A percentile compares a stretch with the other conserved stretches of the same genome.
These are phyloP conservation scores for Silene vulgaris DNA, from an alignment of 179 eudicot species.

Conservation along the genomic window DNA sequence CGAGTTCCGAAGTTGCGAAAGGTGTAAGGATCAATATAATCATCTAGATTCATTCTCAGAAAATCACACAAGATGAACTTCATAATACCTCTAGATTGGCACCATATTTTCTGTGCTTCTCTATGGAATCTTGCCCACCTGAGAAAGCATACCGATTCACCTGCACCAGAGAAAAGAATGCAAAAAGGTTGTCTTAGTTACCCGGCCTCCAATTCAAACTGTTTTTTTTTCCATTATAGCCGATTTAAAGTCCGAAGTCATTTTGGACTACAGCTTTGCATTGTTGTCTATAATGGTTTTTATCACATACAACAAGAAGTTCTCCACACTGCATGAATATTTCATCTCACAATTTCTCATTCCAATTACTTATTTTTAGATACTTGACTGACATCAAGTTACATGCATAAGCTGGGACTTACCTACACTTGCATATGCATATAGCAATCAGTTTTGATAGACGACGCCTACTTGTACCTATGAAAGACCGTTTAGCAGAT, in stretches of 20 bases:
- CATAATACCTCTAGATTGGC: constrained; percentile 82
- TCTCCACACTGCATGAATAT: neutral
- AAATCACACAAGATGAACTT: constrained; percentile 6
- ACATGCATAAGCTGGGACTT: too few relatives aligned
- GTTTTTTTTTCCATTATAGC: neutral
- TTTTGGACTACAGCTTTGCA: neutral
- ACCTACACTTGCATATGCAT: too few relatives aligned
- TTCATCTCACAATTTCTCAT: neutral
- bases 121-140: constrained; percentile 93
- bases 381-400: too few relatives aligned
- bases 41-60: constrained; percentile 10
- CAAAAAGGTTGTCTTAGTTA: neutral
- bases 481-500: too few relatives aligned
- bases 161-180: constrained; percentile 33
- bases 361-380: neutral
- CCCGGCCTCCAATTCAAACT: neutral
- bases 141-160: constrained; percentile 90
- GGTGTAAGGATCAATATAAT: neutral
- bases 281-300: neutral
- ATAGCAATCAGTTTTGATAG: too few relatives aligned
- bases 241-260: neutral
- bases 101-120: constrained; percentile 76
- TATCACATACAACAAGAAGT: neutral
- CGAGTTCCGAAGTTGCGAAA: neutral
- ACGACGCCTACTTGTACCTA: too few relatives aligned